These are phyloP conservation scores for Boletus huronensis DNA, from an alignment of 768 basidiomycete species.

Conservation along the genomic window DNA sequence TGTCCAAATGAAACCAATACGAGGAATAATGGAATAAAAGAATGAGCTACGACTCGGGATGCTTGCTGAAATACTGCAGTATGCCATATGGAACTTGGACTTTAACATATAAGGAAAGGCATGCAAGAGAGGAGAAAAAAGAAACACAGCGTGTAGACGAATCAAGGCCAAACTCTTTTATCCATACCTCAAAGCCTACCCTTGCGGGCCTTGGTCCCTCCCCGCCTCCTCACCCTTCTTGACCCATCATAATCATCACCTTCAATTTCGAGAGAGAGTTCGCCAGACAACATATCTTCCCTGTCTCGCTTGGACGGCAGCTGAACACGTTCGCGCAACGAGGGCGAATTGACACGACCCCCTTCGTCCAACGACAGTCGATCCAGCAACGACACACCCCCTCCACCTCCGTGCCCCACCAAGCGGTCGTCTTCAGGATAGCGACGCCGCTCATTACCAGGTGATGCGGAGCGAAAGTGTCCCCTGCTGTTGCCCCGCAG, in stretches of 20 bases:
- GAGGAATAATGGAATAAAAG: slow-evolving; percentile 18
- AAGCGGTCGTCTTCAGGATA: slow-evolving; percentile 14
- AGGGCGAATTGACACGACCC: slow-evolving; percentile 11
- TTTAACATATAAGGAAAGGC: not conserved
- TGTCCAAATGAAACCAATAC: slow-evolving; percentile 15
- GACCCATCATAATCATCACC: slow-evolving; percentile 22
- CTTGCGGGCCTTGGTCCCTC: slow-evolving; percentile 20
- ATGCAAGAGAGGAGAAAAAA: not conserved
- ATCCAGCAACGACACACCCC: slow-evolving; percentile 37
- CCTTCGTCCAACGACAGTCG: slow-evolving; percentile 31
- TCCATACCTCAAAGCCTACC: slow-evolving; percentile 12
- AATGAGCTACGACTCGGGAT: slow-evolving; percentile 3
- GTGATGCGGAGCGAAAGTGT: slow-evolving; percentile 9
- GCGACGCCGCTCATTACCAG: slow-evolving; percentile 13
- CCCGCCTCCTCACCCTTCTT: slow-evolving; percentile 24
- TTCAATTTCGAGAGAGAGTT: slow-evolving; percentile 12
- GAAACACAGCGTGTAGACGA: not conserved
- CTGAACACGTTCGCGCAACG: slow-evolving; percentile 40
- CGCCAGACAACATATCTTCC: slow-evolving; percentile 26
- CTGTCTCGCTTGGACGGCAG: slow-evolving; percentile 31
- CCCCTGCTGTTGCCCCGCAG: slow-evolving; percentile 11
- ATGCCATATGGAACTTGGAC: not conserved
- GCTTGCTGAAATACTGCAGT: not conserved
- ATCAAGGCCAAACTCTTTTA: not conserved
- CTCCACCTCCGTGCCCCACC: not conserved